Percentiles rank a stretch among this genome's conserved stretches.
Conservation (phyloP, 1,139 yeast species). For the Yamadazyma buinensis region DNA sequence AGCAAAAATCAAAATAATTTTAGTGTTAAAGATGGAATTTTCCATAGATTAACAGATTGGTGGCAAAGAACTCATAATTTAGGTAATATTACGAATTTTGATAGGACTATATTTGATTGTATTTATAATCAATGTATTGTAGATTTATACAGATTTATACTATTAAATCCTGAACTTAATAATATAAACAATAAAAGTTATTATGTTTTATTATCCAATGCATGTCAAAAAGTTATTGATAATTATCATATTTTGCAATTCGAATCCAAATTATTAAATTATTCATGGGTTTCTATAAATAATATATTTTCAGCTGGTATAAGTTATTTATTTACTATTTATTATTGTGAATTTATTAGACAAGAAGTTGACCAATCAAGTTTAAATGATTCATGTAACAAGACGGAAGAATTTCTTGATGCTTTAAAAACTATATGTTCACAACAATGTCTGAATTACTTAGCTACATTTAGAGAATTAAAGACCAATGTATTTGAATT, state of each 20-base stretch:
- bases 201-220: conserved; percentile 4
- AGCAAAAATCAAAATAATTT: not conserved
- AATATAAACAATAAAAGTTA: not conserved
- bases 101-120: conserved; percentile 41
- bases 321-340: conserved; percentile 69
- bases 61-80: conserved; percentile 50
- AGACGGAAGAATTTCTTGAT: conserved; percentile 3
- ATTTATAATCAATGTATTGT: conserved; percentile 73
- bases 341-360: conserved; percentile 56
- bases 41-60: conserved; percentile 55
- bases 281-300: conserved; percentile 92
- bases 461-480: conserved; percentile 6
- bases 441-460: conserved; percentile 7
- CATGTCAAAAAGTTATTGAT: conserved; percentile 7
- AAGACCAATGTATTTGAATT: conserved; percentile 5
- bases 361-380: conserved; percentile 3
- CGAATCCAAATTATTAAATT: conserved; percentile 36
- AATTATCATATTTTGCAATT: conserved; percentile 7
- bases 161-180: conserved; percentile 6
- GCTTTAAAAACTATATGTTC: conserved; percentile 6
- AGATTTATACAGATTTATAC: conserved; percentile 64
- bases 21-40: conserved; percentile 14
- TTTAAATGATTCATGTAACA: not conserved
- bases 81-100: conserved; percentile 39
- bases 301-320: conserved; percentile 84